Base-by-base conservation (phyloP, 2,329 filamentous ascomycete species). In the Botrytis porri region DNA sequence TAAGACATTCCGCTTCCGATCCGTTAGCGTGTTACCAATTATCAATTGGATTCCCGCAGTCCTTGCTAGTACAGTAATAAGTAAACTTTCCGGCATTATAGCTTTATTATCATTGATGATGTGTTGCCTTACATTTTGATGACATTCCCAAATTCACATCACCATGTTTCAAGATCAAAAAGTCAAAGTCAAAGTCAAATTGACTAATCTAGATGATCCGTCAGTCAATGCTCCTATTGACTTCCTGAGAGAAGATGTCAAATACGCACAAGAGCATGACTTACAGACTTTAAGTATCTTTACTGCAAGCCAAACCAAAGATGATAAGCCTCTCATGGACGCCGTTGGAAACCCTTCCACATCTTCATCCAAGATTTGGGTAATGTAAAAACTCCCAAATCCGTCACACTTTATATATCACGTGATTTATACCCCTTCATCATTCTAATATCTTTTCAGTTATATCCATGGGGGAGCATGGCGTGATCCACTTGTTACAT, bases 401-500 rank as follows among this genome's bases (percentile, higher is more conserved):
- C 16, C 4, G 29, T 63, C 16, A 18, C 29, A 9, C n/a, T 0
- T 10, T 48, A 4, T 22, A 2, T 25, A 4, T 45, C 22, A 57
- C 45, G 22, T 37, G 51, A 2, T 45, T 16, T 5, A 2, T 0
- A 32, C 22, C 22, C 7, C 25, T 29, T 9, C 25, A n/a, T 5
- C 12, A 59, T 43, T n/a, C 63, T 72, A 59, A 72, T 54, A 41
- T 22, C 35, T 22, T 25, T 37, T 25, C 35, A 78, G 77, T 39
- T 78, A 74, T 66, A 85, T 91, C 78, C 89, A 91, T 79, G 89
- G 89, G 76, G 89, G 89, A 75, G 88, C 85, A 74, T 91, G 89
- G 89, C 84, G 88, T 73, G 89, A 91, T 80, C 88, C 88, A 60
- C 81, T 81, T 70, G 83, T 85, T 71, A 83, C 83, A 60, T 82